Conservation (phyloP, 1,139 yeast species). For the Magnusiomyces ingens region DNA sequence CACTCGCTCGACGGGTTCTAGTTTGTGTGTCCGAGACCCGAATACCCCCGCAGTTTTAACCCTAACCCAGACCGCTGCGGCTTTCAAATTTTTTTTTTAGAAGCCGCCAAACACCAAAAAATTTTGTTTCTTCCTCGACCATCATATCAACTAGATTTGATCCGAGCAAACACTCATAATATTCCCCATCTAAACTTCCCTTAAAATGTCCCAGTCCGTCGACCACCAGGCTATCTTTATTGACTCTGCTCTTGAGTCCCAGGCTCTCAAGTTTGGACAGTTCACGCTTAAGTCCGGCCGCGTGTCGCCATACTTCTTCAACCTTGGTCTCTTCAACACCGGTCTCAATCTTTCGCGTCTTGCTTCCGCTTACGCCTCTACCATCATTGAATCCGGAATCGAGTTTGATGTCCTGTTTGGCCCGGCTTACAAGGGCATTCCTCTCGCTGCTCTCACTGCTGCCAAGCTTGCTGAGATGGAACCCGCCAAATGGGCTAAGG, state of each 20-base stretch:
- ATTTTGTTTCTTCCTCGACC: no score
- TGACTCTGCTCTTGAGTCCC: slow-evolving; percentile 70
- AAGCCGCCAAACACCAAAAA: no score
- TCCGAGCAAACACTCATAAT: no score
- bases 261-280: slow-evolving; percentile 79
- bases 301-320: slow-evolving; percentile 92
- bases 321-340: slow-evolving; percentile 80
- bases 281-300: slow-evolving; percentile 92
- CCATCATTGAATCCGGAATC: slow-evolving; percentile 71
- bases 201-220: not conserved
- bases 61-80: no score
- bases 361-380: slow-evolving; percentile 83
- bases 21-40: no score
- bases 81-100: no score
- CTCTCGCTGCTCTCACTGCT: slow-evolving; percentile 87
- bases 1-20: no score
- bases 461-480: slow-evolving; percentile 83
- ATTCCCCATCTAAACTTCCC: no score
- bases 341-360: slow-evolving; percentile 71
- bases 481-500: slow-evolving; percentile 31
- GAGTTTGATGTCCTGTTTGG: slow-evolving; percentile 91
- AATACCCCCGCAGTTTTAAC: no score
- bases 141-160: no score
- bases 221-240: slow-evolving; percentile 60
- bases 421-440: slow-evolving; percentile 97